Conservation (phyloP, 768 basidiomycete genomes). For the Mycena belliarum region DNA sequence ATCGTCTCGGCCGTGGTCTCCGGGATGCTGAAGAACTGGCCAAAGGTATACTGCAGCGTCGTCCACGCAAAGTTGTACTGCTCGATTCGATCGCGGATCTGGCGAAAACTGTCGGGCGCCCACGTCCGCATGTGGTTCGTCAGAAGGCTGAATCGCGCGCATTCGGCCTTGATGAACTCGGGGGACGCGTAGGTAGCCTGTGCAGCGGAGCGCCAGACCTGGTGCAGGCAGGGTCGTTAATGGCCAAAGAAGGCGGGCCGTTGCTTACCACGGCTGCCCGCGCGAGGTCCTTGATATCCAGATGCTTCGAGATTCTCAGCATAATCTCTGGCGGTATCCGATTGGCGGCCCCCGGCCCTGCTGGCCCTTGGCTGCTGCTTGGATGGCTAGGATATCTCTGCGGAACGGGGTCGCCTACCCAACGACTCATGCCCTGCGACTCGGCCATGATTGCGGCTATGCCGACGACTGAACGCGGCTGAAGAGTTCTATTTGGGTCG, state of each 20-base stretch:
- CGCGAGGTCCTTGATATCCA: conserved; percentile 3
- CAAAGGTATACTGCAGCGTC: neutral
- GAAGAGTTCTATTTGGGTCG: neutral
- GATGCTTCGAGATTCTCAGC: conserved; percentile 1
- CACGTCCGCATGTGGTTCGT: neutral
- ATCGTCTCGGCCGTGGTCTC: neutral
- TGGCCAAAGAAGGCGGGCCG: neutral
- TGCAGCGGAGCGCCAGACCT: conserved; percentile 10
- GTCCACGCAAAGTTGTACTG: conserved; percentile 16
- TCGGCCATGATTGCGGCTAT: neutral
- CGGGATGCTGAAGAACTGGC: neutral
- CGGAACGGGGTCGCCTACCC: neutral
- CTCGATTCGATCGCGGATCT: neutral
- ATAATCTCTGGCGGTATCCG: conserved; percentile 7
- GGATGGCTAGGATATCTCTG: too few relatives aligned
- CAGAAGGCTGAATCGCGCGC: conserved; percentile 6
- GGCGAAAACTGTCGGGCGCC: neutral
- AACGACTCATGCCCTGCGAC: neutral
- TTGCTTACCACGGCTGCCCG: neutral
- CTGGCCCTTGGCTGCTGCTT: too few relatives aligned
- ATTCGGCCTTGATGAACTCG: conserved; percentile 4
- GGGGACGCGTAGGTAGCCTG: neutral
- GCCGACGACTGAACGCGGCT: neutral
- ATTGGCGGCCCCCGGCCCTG: neutral
- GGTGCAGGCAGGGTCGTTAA: too few relatives aligned